A percentile compares a stretch with the other conserved stretches of the same genome.
phyloP scores from a whole-genome alignment of 208 protist species.

The Leishmania amazonensis region DNA sequence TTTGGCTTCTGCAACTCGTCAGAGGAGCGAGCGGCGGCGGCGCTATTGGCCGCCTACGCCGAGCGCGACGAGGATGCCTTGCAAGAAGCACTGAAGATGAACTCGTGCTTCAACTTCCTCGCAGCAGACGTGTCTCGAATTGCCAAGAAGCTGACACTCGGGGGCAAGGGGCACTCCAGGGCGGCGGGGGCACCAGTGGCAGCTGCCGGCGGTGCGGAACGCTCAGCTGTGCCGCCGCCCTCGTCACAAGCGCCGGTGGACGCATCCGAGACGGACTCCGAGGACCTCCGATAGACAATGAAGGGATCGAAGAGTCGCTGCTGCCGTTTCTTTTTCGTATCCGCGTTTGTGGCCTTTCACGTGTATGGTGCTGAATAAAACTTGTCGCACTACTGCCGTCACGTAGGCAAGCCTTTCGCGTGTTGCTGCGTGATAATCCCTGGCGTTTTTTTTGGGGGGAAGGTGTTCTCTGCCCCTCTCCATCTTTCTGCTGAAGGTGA shows the following conservation, averaged over 20 bases:
- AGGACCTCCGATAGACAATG: constrained; percentile 25
- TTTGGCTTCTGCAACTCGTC: constrained; percentile 62
- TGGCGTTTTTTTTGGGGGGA: not conserved
- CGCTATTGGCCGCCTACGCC: constrained; percentile 58
- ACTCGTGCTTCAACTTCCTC: constrained; percentile 68
- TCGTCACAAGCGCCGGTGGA: constrained; percentile 7
- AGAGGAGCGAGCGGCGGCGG: constrained; percentile 51
- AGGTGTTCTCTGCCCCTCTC: not conserved
- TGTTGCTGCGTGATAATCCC: not conserved
- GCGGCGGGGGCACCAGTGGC: not conserved
- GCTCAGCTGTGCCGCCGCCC: not conserved
- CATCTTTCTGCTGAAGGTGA: not conserved
- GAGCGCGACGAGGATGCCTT: constrained; percentile 68
- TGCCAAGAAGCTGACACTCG: constrained; percentile 64
- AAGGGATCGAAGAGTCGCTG: not conserved
- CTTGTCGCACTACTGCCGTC: not conserved
- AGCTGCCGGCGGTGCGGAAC: not conserved
- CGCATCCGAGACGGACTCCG: constrained; percentile 24
- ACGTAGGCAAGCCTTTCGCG: not conserved
- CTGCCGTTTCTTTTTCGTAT: not conserved
- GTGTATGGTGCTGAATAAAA: not conserved
- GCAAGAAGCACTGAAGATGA: constrained; percentile 48
- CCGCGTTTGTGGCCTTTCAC: not conserved
- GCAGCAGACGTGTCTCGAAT: constrained; percentile 61
- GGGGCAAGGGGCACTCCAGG: constrained; percentile 10